Evolutionary conservation across 225 moss, liverwort and hornwort genomes (phyloP), one percentile per base, ranked within the genome.

Genomic region (Asterella californica): DNA sequence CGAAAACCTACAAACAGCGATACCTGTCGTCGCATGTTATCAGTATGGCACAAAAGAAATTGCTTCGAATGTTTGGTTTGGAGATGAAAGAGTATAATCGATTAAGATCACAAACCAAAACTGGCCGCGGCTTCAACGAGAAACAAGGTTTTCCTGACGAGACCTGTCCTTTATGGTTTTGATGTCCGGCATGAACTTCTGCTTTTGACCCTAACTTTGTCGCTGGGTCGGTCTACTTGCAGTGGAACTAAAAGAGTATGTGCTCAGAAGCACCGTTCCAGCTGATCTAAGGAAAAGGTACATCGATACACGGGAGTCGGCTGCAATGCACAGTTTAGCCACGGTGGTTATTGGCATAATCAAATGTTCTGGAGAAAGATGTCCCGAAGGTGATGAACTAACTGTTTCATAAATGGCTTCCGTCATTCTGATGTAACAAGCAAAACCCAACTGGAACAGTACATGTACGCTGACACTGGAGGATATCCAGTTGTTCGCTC

Each of bases 1-100:
- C 93, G 19, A 92, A 93, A 46, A 91, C 86, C 80, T 93, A 95
- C 83, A 93, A 91, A 72, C 93, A 94, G 77, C 93, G 95, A 10
- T 80, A 52, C 69, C 74, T 95, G 74, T 83, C 93, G 9, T 47
- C 76, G 48, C 25, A 79, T 50, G 91, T 99, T 2, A 94, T 99
- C 32, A 73, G 78, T 6, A 85, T 88, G 82, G 99, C 99, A 18
- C 91, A 92, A 83, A 91, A 81, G 74, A 91, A 87, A 82, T 33
- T 99, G 77, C 85, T 72, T 24, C 54, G 86, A 2, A 84, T 81
- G 1, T 95, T 99, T 74, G 99, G 99, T 32, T 71, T 95, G 62
- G 91, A 99, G 61, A 91, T 99, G 92, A 90, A 92, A 72, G 99
- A 93, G 77, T 83, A 86, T 60, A 79, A 84, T 63, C 79, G 86